Evolutionary conservation across 2,329 filamentous ascomycete genomes (phyloP).

Genomic region (Rhynchosporium graminicola): DNA sequence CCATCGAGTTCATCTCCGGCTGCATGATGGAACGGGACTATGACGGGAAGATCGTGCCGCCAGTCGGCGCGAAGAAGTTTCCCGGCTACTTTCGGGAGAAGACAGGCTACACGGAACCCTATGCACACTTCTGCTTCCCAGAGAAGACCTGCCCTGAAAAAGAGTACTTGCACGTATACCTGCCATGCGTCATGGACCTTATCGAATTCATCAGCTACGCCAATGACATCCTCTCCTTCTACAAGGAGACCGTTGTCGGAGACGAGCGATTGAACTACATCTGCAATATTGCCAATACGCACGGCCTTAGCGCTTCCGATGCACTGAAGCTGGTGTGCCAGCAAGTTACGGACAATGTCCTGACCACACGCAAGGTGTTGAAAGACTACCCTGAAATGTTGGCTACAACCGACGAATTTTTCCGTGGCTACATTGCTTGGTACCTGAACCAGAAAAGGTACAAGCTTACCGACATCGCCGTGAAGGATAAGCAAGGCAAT

Average conservation of each 20-base stretch:
- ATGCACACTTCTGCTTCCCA: slow-evolving; percentile 10
- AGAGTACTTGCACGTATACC: slow-evolving; percentile 10
- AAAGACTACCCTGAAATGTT: slow-evolving; percentile 3
- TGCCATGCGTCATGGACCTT: slow-evolving; percentile 5
- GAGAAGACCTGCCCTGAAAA: slow-evolving; percentile 6
- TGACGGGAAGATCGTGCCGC: slow-evolving; percentile 7
- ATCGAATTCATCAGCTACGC: slow-evolving; percentile 4
- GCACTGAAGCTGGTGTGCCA: slow-evolving; percentile 7
- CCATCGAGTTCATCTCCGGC: slow-evolving; percentile 11
- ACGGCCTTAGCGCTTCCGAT: slow-evolving; percentile 3
- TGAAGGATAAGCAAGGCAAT: slow-evolving; percentile 1
- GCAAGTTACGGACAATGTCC: slow-evolving; percentile 5
- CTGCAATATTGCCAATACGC: slow-evolving; percentile 9
- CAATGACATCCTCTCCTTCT: slow-evolving; percentile 5
- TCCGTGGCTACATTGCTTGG: slow-evolving; percentile 13
- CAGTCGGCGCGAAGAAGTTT: slow-evolving; percentile 9
- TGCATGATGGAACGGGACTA: slow-evolving; percentile 12
- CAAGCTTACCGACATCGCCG: slow-evolving; percentile 12
- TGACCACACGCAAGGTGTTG: slow-evolving; percentile 8
- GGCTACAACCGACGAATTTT: slow-evolving; percentile 1
- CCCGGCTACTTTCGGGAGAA: slow-evolving; percentile 9
- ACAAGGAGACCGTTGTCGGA: background rate
- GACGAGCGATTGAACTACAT: slow-evolving; percentile 8
- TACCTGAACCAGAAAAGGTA: slow-evolving; percentile 9
- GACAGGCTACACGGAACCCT: slow-evolving; percentile 9